phyloP scores from a whole-genome alignment of 805 yeast genomes.

The Tetrapisispora namnaoensis region DNA sequence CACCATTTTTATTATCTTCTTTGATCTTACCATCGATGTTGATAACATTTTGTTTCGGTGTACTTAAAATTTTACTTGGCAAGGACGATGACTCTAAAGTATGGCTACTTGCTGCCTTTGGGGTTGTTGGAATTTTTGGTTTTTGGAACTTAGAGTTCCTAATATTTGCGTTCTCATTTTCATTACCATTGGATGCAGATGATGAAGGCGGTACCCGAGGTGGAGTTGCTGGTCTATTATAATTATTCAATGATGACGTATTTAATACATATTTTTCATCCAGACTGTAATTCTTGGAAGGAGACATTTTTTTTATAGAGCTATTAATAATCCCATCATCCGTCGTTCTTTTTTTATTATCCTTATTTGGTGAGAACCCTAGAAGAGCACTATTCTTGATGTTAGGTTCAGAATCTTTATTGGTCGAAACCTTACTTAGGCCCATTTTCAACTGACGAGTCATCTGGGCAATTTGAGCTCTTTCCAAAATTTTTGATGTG shows the following conservation, averaged over 20 bases:
- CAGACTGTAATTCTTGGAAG: slow-evolving; percentile 1
- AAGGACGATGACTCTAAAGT: not conserved
- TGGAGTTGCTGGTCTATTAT: slow-evolving; percentile 1
- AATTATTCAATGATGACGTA: slow-evolving; percentile 7
- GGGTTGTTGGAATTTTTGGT: slow-evolving; percentile 5
- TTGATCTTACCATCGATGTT: not conserved
- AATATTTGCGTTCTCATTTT: not conserved
- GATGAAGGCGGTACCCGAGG: slow-evolving; percentile 5
- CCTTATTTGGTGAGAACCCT: not conserved
- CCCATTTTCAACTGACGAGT: slow-evolving; percentile 28
- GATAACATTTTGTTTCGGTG: slow-evolving; percentile 8
- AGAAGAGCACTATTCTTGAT: not conserved
- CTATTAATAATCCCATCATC: not conserved
- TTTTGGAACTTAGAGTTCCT: not conserved
- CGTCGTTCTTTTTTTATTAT: not conserved
- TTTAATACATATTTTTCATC: not conserved
- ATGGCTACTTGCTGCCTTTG: slow-evolving; percentile 2
- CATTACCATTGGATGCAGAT: not conserved
- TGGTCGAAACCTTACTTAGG: slow-evolving; percentile 22
- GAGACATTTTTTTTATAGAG: slow-evolving; percentile 1
- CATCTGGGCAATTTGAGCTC: slow-evolving; percentile 31
- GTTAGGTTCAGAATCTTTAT: slow-evolving; percentile 1
- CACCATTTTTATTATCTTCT: not conserved
- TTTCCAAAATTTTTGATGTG: slow-evolving; percentile 24
- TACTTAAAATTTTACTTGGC: slow-evolving; percentile 2